Conservation (phyloP, 2,329 filamentous ascomycete genomes). For the Kalaharituber pfeilii region DNA sequence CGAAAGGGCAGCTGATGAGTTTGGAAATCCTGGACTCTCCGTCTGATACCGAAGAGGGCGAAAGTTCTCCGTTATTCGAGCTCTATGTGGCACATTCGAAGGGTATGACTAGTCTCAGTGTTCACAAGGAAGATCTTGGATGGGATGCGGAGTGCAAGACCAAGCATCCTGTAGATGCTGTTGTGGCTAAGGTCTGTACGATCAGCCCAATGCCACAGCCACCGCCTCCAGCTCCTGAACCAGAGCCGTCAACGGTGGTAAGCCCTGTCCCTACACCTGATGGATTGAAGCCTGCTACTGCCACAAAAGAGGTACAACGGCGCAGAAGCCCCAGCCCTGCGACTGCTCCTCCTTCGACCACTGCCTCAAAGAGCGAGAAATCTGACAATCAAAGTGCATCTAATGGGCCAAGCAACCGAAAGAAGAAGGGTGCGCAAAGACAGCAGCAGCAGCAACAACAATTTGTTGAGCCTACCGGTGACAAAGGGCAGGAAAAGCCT, state of each 20-base stretch:
- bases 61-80: slow-evolving; percentile 62
- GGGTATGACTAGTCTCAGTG: slow-evolving; percentile 74
- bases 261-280: not conserved
- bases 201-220: slow-evolving; percentile 49
- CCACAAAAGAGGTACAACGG: slow-evolving; percentile 9
- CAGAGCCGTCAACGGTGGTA: slow-evolving; percentile 1
- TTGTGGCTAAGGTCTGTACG: slow-evolving; percentile 54
- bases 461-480: slow-evolving; percentile 27
- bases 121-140: slow-evolving; percentile 77
- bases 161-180: slow-evolving; percentile 57
- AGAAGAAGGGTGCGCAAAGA: slow-evolving; percentile 23
- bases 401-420: slow-evolving; percentile 25
- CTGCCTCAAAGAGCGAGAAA: slow-evolving; percentile 22
- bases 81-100: slow-evolving; percentile 95
- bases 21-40: slow-evolving; percentile 65
- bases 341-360: not conserved
- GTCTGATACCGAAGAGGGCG: slow-evolving; percentile 41
- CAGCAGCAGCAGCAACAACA: slow-evolving; percentile 26
- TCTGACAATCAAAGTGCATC: slow-evolving; percentile 12
- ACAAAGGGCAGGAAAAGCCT: slow-evolving; percentile 30
- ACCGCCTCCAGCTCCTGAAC: slow-evolving; percentile 8
- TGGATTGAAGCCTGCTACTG: slow-evolving; percentile 1
- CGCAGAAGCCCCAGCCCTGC: slow-evolving; percentile 12
- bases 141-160: slow-evolving; percentile 87
- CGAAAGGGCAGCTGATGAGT: slow-evolving; percentile 73